Evolutionary conservation across 768 basidiomycete genomes (phyloP), one percentile per base, ranked within the genome.

Genomic region (Podaxis rugospora): DNA sequence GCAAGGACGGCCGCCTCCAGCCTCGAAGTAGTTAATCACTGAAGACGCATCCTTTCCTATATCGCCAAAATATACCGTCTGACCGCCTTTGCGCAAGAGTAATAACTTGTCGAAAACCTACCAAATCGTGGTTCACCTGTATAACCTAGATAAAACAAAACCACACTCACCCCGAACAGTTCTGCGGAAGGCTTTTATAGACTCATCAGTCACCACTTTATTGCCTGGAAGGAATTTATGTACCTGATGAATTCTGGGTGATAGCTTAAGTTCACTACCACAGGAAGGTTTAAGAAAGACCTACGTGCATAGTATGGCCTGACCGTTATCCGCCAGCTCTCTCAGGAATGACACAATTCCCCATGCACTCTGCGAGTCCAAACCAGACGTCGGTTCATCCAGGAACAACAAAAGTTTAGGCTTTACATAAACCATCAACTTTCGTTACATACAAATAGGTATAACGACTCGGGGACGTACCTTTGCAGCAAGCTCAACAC

Each of bases 301-400:
- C 54, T 66, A 87, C 78, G 91, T 95, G 86, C 93, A 95, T n/a
- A 95, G 76, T 65, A 95, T 93, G 35, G 92, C 89, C 69, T 93
- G 93, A 1, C 93, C 93, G 63, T 82, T 84, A 61, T 89, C 82
- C 6, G 92, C 91, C 32, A 95, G 83, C 50, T 85, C 81, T 9
- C 87, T 79, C 47, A 95, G 75, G 76, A 95, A 92, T 1, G 78
- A 74, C 56, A 92, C 75, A 63, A 93, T 92, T 4, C 87, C 87
- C 90, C 91, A 92, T 2, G 92, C 92, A 57, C 87, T 89, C 71
- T 93, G 91, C 2, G 91, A 92, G 70, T 93, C 92, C 14, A 95
- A 78, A 36, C 93, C 92, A 25, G 90, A 88, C 2, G 93, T 95
- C 0, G 94, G 94, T 70, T 95, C 93, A 68, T 95, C 93, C 37